Evolutionary conservation across 164 flowering plant genomes (phyloP), one percentile per base, ranked within the genome.

Genomic region (Hamamelis virginiana): DNA sequence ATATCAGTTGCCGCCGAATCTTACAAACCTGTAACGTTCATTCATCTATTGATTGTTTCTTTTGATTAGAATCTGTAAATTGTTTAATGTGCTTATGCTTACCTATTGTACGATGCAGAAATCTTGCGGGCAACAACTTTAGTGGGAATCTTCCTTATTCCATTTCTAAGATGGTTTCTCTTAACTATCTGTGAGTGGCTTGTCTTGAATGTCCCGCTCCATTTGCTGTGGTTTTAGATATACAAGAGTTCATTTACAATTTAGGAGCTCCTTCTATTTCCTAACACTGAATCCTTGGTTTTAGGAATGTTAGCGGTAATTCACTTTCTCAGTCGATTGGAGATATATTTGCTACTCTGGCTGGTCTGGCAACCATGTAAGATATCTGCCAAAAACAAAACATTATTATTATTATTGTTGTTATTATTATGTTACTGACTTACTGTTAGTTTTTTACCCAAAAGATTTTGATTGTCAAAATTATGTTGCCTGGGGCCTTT

Each of bases 101-200:
- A n/a, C 60, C 16, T 38, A 41, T 68, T 53, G 56, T 66, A 28
- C 66, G 22, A 65, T 81, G 82, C 90, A 94, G 98, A 73, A 94
- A 94, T 77, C 87, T 94, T 52, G 95, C 95, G 1, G 72, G 73
- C 51, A 94, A 94, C 76, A 94, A 88, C 77, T 75, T 94, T 4
- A 88, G 78, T 70, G 97, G 97, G 47, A 86, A 80, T 74, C 83
- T 94, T 72, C 98, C 98, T 2, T 94, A 92, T 79, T 92, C 98
- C 64, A 62, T 94, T 74, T 71, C 87, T 65, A 56, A 0, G 65
- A 90, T 92, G 96, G 74, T 47, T 64, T 75, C 88, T 38, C 93
- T 94, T 51, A 80, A 64, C 78, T 84, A 83, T 72, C 45, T 94
- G 98, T 94, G 76, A 87, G 97, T 82, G 63, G 28, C 59, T 72